Evolutionary conservation across 345 rosid species (phyloP).

Genomic region (Isatis tinctoria): DNA sequence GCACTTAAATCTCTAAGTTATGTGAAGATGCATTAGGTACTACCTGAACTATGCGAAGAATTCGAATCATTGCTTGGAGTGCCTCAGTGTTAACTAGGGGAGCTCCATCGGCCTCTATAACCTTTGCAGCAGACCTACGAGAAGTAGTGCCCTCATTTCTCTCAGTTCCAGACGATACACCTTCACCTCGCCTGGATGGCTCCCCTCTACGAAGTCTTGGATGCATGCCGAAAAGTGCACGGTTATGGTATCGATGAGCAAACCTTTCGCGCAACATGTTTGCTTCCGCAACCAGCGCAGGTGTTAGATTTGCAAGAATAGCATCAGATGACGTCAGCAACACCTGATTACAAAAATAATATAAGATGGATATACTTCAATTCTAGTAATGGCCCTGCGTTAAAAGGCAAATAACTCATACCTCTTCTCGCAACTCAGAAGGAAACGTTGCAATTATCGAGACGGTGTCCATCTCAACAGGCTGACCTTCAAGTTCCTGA

Average conservation of each 20-base stretch:
- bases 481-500: constrained; percentile 98
- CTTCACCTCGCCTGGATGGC: constrained; percentile 84
- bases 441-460: constrained; percentile 98
- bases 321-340: constrained; percentile 94
- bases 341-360: constrained; percentile 47
- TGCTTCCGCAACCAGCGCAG: constrained; percentile 98
- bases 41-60: constrained; percentile 97
- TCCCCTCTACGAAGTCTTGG: constrained; percentile 94
- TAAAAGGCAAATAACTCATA: constrained; percentile 17
- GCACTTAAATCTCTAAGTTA: not conserved
- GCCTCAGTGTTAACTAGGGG: constrained; percentile 84
- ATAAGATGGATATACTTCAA: not conserved
- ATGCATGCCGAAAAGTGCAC: constrained; percentile 83
- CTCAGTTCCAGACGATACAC: constrained; percentile 55
- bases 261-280: constrained; percentile 96
- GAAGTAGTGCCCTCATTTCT: constrained; percentile 56
- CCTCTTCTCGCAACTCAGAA: constrained; percentile 96
- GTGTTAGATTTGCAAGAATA: constrained; percentile 92
- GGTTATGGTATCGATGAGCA: constrained; percentile 85
- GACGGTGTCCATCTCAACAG: constrained; percentile 99
- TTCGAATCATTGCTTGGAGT: constrained; percentile 77
- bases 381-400: not conserved
- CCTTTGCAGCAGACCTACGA: constrained; percentile 67
- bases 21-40: constrained; percentile 27
- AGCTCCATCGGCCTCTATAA: constrained; percentile 85